Evolutionary conservation across 2,329 filamentous ascomycete genomes (phyloP), one percentile per base, ranked within the genome.

Genomic region (Fusarium piperis): DNA sequence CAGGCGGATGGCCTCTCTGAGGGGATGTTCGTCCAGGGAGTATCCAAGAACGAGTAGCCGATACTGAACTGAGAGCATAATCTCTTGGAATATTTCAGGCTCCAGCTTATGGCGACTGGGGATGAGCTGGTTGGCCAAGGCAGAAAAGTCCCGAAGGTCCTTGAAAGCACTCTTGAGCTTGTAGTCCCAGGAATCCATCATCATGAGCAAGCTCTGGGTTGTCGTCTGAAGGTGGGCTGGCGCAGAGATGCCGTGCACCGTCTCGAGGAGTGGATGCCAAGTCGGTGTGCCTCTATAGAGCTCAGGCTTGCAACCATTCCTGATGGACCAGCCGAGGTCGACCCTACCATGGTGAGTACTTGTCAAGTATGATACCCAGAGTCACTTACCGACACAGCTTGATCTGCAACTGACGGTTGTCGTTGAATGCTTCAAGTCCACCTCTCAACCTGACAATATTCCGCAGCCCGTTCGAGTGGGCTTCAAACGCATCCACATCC

Each of bases 101-200:
- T 66, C 67, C 8, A 80, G 73, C 55, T 79, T 81, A 16, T 59
- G 61, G 1, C 38, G 62, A 4, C 58, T 64, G 1, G 70, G 64
- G 0, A 74, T 71, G 5, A 77, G 62, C 2, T 58, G 32, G 28
- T 79, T 79, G 3, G 78, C 73, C 6, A 77, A 33, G 6, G 38
- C 65, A 1, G 79, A 71, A 33, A 81, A 81, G 44, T 79, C 76
- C 9, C 72, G 74, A 0, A 81, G 68, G 23, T 81, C 80, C 13
- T 67, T 61, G 60, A 79, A 79, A 4, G 74, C 52, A 53, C 77
- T 76, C 11, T 68, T 62, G 0, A 81, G 70, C 1, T 72, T 67
- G 23, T 60, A 69, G 57, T 80, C 77, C 28, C 69, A 68, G 0
- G 57, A 32, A 18, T 68, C 28, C n/a, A 75, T 55, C 15, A 67